phyloP scores from a whole-genome alignment of 306 rosid species.

The Biancaea sappan region DNA sequence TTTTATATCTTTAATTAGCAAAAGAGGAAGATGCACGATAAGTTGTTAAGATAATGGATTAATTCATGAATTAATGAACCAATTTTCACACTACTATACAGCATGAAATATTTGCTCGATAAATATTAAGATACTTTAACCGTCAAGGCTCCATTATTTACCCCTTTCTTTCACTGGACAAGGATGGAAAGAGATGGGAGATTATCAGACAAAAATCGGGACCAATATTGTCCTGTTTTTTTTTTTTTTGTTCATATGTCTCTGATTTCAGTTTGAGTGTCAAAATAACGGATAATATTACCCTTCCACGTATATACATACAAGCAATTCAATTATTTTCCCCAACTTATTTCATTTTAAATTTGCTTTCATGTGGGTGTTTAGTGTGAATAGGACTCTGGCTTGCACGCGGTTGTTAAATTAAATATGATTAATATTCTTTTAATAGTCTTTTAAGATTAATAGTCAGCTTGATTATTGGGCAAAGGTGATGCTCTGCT shows the following conservation, averaged over 20 bases:
- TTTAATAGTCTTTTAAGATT: background rate
- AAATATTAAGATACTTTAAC: background rate
- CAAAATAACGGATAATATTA: background rate
- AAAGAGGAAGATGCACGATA: too few species aligned
- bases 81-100: background rate
- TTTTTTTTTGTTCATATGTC: background rate
- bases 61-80: background rate
- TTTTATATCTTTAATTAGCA: background rate
- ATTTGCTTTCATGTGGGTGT: slow-evolving; percentile 1
- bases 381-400: background rate
- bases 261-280: background rate
- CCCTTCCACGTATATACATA: background rate
- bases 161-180: background rate
- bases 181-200: slow-evolving; percentile 4
- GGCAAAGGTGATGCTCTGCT: background rate
- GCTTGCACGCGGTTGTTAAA: background rate
- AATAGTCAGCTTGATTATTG: background rate
- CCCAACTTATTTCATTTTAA: background rate
- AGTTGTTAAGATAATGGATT: background rate
- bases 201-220: background rate
- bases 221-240: slow-evolving; percentile 5
- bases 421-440: background rate
- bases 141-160: background rate
- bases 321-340: background rate
- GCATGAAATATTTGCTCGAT: background rate